Evolutionary conservation across 371 early-diverging fungal genomes (phyloP), one percentile per base, ranked within the genome.

Genomic region (Mucor velutinosus): DNA sequence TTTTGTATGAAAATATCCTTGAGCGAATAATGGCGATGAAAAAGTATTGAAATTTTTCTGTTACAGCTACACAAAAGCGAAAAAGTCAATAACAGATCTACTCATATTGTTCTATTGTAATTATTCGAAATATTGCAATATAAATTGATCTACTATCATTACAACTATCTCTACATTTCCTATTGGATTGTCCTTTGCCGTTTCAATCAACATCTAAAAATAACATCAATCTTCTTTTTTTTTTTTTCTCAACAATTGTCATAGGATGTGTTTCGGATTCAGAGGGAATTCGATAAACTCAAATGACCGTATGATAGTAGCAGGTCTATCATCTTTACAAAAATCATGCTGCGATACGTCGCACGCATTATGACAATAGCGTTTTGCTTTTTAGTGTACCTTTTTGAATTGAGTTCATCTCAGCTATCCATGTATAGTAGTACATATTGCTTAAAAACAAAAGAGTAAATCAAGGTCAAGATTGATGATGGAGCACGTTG

Each of bases 111-210:
- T 51, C 51, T 25, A 51, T 51, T 51, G 21, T 51, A 25, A 51
- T 23, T 51, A 51, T 51, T 51, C 51, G 12, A 51, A 23, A 25
- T 14, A 51, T 23, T 23, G 21, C 51, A 51, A 51, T 51, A 51
- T 51, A 51, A 51, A 51, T 51, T 51, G 51, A 51, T 51, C 23
- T 51, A 4, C 51, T 51, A 51, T 51, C 51, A 51, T 51, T 51
- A 51, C 51, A 51, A 51, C 25, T 19, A 7, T 45, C 4, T 51
- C 23, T 51, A 0, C 23, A 25, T 37, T 37, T 37, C 4, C 14
- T 37, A 37, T 37, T 37, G 37, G 37, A 14, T 37, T 37, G 37
- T 14, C 14, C 37, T 11, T 37, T 37, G 37, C 37, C 12, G 37
- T 37, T 37, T 37, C 37, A 37, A 37, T 37, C 14, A 14, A 2